Base-by-base conservation (phyloP, 169 alveolate genomes). In the Cryptosporidium bovis region DNA sequence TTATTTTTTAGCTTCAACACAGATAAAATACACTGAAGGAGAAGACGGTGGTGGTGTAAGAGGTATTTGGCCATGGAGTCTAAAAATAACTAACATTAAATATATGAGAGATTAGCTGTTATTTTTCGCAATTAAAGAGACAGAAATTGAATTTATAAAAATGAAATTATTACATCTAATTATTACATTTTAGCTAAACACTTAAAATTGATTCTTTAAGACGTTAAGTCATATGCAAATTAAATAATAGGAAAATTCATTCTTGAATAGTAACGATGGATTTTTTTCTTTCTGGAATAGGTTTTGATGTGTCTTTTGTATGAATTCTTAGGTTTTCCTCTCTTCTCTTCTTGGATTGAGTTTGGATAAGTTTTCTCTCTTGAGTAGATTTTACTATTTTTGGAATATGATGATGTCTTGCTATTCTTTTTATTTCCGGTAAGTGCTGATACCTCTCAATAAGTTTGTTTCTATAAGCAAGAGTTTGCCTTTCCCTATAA, bases 351-450 rank as follows among this genome's bases (percentile, higher is more conserved):
- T 82, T 82, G 46, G 95, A 94, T 64, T 93, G 90, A 33, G 64
- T 82, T 92, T 91, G 91, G 1, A 83, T 65, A 56, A 91, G 90
- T 85, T 83, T 93, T 85, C 90, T 83, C 64, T 91, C 93, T 55
- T 92, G 91, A 68, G 83, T 71, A 46, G 93, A 91, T 84, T 95
- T 92, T 29, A 95, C 91, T 20, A 94, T 83, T 48, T 92, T 93
- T 51, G 97, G 97, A 3, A 93, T 95, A 84, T 94, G 97, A 82
- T 93, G 97, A 65, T 95, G 97, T 71, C 90, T 83, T n/a, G 95
- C 90, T 44, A 95, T 95, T 66, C 96, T 91, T 68, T 91, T 95
- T 51, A 95, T 93, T 84, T 95, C 97, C 34, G 95, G 94, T 46
- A 94, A 51, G 2, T 93, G 94, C 12, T 90, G 91, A 82, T 83